Evolutionary conservation across 352 stramenopile genomes (phyloP), one percentile per base, ranked within the genome.

Genomic region (Globisporangium rhizosaccharum): DNA sequence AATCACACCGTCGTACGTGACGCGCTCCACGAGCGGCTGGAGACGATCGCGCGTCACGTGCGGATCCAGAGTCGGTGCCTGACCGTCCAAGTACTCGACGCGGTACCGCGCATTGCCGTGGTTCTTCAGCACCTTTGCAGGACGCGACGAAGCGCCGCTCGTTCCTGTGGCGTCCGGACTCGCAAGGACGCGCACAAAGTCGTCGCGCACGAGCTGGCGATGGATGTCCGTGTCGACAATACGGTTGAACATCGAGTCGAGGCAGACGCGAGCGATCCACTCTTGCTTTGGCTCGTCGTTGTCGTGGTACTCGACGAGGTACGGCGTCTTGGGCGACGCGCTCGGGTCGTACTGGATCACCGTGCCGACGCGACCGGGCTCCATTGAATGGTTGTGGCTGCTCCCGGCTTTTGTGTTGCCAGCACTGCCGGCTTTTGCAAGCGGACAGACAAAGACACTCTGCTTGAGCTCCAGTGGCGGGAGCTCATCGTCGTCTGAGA

Each of bases 101-200:
- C 79, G 66, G 50, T 89, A 89, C 30, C 62, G 66, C 3, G 69
- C 75, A 60, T 83, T 82, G 23, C 75, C 68, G 33, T 76, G 55
- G 30, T 71, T 76, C 41, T 70, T 65, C 0, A 61, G 28, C 45
- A 88, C 62, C 42, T 70, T 70, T 37, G 66, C 79, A 23, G 62
- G 59, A 3, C 67, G 74, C 5, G 53, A 63, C 18, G 36, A 3
- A 12, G 33, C 47, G 11, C 60, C 47, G 11, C 7, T 52, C 1
- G 39, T 20, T 7, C 8, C 20, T n/a, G 54, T 10, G 0, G 10
- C n/a, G 0, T 50, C 39, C 14, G 28, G 3, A 17, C 20, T 47
- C n/a, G 20, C 28, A 0, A 41, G 51, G 2, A 88, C 73, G 9
- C 59, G 48, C 1, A 89, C 75, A 20, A 73, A 73, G 37, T 88